Evolutionary conservation across 1,284 basidiomycete genomes (phyloP), one percentile per base, ranked within the genome.

Genomic region (Microbotryum scabiosae): DNA sequence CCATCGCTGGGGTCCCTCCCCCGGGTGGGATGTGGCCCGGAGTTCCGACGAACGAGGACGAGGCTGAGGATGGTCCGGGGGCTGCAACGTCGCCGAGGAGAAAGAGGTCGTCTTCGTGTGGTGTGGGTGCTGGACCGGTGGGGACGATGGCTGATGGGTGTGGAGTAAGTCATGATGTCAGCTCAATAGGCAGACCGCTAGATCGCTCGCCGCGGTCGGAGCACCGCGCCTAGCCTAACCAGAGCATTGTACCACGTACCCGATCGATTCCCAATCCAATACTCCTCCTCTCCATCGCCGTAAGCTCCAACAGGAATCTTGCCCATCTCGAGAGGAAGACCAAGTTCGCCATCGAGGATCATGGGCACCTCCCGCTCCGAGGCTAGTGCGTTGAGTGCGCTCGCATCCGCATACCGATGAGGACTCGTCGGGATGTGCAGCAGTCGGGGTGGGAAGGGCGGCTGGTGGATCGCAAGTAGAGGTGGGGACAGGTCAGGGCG

Each of bases 401-500:
- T 85, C 20, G 89, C 87, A 30, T 82, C 82, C 25, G 88, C 86
- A 75, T 94, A 90, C 46, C 92, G 87, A 72, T 82, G 80, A 14
- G 90, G 85, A 73, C 87, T 83, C 36, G 92, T 94, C 30, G 86
- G 84, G 59, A 96, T 86, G 63, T 91, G 83, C 70, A 97, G 80
- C 20, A 96, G 78, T 76, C 94, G 94, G 45, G 92, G 91, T 16
- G 92, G 91, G 79, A 89, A 96, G 78, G 92, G 90, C 44, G 93
- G 92, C 57, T 62, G 56, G 9, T 14, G 21, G 20, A 16, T 12
- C 3, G 18, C 18, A 23, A 2, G 50, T 6, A 5, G 0, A 2
- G 52, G 10, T n/a, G n/a, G 6, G 41, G 3, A 12, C 7, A 5
- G 18, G 5, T 6, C 7, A 16, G 12, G 2, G 7, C 18, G 14